Conservation (phyloP, 2,329 filamentous ascomycete genomes). For the Hymenoscyphus occultus region DNA sequence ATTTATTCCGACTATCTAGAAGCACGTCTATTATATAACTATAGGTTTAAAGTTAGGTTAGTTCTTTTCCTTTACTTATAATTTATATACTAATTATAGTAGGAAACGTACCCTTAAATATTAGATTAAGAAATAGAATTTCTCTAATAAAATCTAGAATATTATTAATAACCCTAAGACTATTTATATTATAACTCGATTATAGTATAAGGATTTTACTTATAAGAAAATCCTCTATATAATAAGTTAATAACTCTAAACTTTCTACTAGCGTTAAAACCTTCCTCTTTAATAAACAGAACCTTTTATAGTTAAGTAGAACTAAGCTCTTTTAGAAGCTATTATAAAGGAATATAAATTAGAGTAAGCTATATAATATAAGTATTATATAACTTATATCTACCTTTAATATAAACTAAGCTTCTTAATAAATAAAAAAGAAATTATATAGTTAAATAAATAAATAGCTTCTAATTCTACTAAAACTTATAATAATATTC, state of each 20-base stretch:
- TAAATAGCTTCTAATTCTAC: too few relatives aligned
- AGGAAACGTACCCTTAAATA: neutral
- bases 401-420: too few relatives aligned
- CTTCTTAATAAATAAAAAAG: too few relatives aligned
- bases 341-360: neutral
- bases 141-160: neutral
- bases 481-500: too few relatives aligned
- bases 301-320: neutral
- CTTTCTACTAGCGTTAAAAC: neutral
- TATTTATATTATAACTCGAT: neutral
- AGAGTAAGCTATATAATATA: neutral
- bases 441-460: too few relatives aligned
- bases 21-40: too few relatives aligned
- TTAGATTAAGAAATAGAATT: neutral
- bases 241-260: neutral
- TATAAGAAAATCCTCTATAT: neutral
- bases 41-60: neutral
- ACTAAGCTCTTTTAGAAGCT: neutral
- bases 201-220: neutral
- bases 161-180: neutral
- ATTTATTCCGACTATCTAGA: too few relatives aligned
- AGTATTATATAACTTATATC: neutral
- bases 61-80: neutral
- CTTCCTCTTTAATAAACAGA: neutral
- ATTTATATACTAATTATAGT: neutral